Base-by-base conservation (phyloP, 441 rosid species). In the Biscutella auriculata region DNA sequence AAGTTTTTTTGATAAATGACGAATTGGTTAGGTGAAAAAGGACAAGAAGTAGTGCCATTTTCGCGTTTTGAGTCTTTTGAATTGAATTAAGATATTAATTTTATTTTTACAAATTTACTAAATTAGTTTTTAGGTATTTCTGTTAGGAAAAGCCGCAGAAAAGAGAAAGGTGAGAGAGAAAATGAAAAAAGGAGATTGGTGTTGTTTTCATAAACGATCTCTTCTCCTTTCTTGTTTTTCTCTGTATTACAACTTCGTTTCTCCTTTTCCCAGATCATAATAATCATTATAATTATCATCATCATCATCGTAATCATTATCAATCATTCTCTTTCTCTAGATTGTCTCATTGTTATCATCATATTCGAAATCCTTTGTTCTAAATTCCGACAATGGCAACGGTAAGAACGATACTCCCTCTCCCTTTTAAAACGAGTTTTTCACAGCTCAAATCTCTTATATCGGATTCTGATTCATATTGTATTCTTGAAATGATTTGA, bases 101-200 rank as follows among this genome's bases (percentile, higher is more conserved):
- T 1, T 19, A 19, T 19, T 19, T 19, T 19, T 19, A 19, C 23
- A 19, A 12, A 39, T 56, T 57, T 36, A 52, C 37, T 44, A 60
- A 60, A 19, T 16, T 48, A 39, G 48, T 1, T 29, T 37, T 61
- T 19, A 67, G 62, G 57, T 67, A 41, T 33, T 47, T 61, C 47
- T 61, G 67, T 61, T 67, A 47, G 53, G 33, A 61, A 61, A 67
- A 19, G 16, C 62, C 52, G 62, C 62, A 67, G 67, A 63, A 61
- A 61, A 34, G 46, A 60, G 57, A 60, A 61, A 39, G 29, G 43
- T 26, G 42, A 45, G 63, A 57, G 36, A 33, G 10, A 34, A 19
- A 50, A 66, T 23, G 60, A 42, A 26, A 43, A 60, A 67, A 17
- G 62, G 26, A 13, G 65, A 13, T 53, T 37, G 32, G 21, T 67